These are phyloP conservation scores for Cyberlindnera veronae DNA, from an alignment of 805 yeast species.

Conservation along the genomic window DNA sequence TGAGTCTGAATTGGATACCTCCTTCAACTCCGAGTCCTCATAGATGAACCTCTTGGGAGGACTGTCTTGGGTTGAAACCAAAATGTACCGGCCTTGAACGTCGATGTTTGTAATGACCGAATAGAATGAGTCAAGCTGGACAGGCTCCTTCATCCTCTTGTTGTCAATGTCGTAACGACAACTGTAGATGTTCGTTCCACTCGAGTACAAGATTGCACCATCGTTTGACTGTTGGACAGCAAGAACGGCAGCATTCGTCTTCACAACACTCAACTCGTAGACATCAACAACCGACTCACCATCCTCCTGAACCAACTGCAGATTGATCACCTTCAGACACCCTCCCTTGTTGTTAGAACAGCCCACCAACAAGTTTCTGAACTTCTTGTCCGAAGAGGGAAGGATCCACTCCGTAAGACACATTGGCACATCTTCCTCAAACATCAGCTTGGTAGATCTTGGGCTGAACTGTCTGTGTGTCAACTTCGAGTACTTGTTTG, in stretches of 20 bases:
- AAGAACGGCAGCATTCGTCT: conserved; percentile 24
- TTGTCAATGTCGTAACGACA: conserved; percentile 14
- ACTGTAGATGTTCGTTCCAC: conserved; percentile 14
- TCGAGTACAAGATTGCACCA: conserved; percentile 18
- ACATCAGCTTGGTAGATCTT: too few species aligned
- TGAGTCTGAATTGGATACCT: too few species aligned
- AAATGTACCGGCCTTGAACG: conserved; percentile 18
- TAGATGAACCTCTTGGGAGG: conserved; percentile 25
- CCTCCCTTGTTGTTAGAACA: conserved; percentile 27
- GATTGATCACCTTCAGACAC: conserved; percentile 21
- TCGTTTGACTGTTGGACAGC: conserved; percentile 18
- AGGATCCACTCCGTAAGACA: conserved; percentile 35
- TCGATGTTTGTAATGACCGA: conserved; percentile 23
- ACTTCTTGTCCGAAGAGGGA: conserved; percentile 18
- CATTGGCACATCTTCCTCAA: conserved; percentile 28
- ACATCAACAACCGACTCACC: conserved; percentile 12
- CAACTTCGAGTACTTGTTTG: conserved; percentile 15
- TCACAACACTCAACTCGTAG: conserved; percentile 16
- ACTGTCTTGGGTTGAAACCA: conserved; percentile 29
- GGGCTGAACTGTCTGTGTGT: conserved; percentile 9
- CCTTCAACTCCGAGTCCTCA: conserved; percentile 14
- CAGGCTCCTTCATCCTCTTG: conserved; percentile 18
- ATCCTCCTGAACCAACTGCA: conserved; percentile 7
- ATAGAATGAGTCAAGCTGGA: conserved; percentile 6
- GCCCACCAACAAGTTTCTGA: conserved; percentile 32